Evolutionary conservation across 148 eudicot species (phyloP), one percentile per base, ranked within the genome.

Genomic region (Bassia scoparia): DNA sequence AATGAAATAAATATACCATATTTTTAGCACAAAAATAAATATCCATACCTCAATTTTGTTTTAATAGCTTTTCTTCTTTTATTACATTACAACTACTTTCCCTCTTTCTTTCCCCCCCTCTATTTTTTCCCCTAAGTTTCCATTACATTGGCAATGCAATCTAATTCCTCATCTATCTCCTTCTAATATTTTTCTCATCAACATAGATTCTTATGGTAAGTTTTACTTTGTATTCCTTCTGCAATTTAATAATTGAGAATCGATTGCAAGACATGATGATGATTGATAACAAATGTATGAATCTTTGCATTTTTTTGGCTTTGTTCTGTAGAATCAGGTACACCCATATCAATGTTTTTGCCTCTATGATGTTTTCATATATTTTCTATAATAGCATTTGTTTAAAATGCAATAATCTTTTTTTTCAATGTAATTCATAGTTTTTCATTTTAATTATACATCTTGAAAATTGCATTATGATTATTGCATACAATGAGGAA

Each of bases 111-210:
- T n/a, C 30, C n/a, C 30, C 50, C 30, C 12, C n/a, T 63, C 27
- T 63, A 26, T 12, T 20, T 12, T 12, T 20, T 12, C 2, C 17
- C 26, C 26, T 3, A 8, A 64, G 12, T 23, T 64, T 38, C 17
- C 49, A 64, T 64, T 50, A 30, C 31, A 49, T 50, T 64, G 68
- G 61, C 33, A 70, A 55, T 56, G 74, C 31, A 55, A 31, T 70
- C 20, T 55, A 9, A 70, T 55, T 31, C 9, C 24, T 34, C 37
- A 4, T 35, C 16, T 41, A 41, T 67, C 27, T 68, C 10, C 48
- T 16, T 12, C 31, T 21, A 31, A 46, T 26, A 0, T 7, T 50
- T 30, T n/a, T 41, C 1, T 48, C 17, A 14, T 2, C 3, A 38
- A 2, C 7, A 16, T n/a, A n/a, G n/a, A 29, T 31, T 14, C 13